These are phyloP conservation scores for Penicillium sp. DNA, from an alignment of 2,329 filamentous ascomycete genomes.

Conservation along the genomic window DNA sequence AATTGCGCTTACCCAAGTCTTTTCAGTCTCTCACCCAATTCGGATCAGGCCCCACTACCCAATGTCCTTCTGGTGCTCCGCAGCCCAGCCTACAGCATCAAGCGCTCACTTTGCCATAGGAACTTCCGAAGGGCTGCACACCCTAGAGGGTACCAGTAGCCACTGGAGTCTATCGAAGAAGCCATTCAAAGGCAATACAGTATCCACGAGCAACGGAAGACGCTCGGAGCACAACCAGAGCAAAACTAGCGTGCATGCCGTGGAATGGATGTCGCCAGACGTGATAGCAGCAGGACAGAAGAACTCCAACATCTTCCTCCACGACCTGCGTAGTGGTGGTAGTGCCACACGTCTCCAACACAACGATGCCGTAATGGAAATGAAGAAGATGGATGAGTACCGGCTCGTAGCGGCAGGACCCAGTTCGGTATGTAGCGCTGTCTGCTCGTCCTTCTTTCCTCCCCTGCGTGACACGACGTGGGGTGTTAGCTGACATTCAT, in stretches of 20 bases:
- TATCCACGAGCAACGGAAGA: neutral
- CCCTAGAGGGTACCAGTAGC: slow-evolving; percentile 28
- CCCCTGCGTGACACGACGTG: neutral
- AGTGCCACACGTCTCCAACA: slow-evolving; percentile 36
- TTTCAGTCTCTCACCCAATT: slow-evolving; percentile 27
- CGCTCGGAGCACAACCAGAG: neutral
- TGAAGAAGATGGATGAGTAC: slow-evolving; percentile 37
- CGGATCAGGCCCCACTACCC: slow-evolving; percentile 25
- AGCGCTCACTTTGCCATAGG: slow-evolving; percentile 38
- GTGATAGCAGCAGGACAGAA: slow-evolving; percentile 38
- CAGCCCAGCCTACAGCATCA: slow-evolving; percentile 31
- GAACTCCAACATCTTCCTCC: slow-evolving; percentile 35
- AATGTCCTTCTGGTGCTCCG: slow-evolving; percentile 37
- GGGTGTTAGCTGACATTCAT: neutral
- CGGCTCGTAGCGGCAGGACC: slow-evolving; percentile 36
- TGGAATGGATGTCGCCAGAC: slow-evolving; percentile 40
- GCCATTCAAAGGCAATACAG: slow-evolving; percentile 2
- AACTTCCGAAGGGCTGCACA: slow-evolving; percentile 38
- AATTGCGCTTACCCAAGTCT: neutral
- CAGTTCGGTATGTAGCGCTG: slow-evolving; percentile 27
- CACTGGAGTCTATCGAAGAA: slow-evolving; percentile 33
- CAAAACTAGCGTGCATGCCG: slow-evolving; percentile 27
- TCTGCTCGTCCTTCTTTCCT: neutral
- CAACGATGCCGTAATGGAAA: slow-evolving; percentile 32
- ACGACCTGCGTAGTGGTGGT: slow-evolving; percentile 36